A percentile compares a stretch with the other conserved stretches of the same genome.
phyloP scores from a whole-genome alignment of 176 grass and related monocot genomes.

The Oryza coarctata region DNA sequence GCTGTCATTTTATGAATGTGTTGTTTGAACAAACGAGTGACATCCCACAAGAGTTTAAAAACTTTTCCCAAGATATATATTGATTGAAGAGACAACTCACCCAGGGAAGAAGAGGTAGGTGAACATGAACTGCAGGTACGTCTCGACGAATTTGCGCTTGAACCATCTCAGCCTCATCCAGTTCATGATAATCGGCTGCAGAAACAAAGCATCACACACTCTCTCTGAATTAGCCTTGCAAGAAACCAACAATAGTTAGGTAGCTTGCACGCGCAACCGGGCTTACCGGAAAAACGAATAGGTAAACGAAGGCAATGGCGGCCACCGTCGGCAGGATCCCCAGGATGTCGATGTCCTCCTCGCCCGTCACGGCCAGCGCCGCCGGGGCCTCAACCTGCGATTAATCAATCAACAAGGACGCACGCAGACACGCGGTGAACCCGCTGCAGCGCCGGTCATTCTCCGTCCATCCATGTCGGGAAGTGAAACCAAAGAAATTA shows the following conservation, averaged over 20 bases:
- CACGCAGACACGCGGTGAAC: not conserved
- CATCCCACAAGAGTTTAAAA: too few species aligned
- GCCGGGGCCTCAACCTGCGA: constrained; percentile 59
- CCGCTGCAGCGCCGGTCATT: not conserved
- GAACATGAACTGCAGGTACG: constrained; percentile 87
- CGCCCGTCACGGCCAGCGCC: constrained; percentile 76
- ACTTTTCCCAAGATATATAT: too few species aligned
- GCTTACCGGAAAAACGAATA: constrained; percentile 65
- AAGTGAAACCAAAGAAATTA: not conserved
- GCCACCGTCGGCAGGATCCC: constrained; percentile 59
- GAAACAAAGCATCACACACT: constrained; percentile 3
- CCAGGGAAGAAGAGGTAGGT: constrained; percentile 82
- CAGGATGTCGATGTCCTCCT: constrained; percentile 66
- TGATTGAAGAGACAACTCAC: constrained; percentile 45
- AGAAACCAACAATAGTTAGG: not conserved
- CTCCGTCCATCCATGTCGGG: not conserved
- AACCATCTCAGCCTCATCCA: constrained; percentile 89
- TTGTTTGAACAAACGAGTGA: too few species aligned
- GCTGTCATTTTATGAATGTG: too few species aligned
- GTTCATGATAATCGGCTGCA: constrained; percentile 87
- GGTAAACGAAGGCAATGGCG: constrained; percentile 57
- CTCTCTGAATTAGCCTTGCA: not conserved
- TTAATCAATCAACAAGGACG: not conserved
- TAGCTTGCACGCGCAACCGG: not conserved
- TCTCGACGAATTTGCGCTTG: constrained; percentile 79